Base-by-base conservation (phyloP, 805 yeast species). In the Wickerhamiella occidentalis region DNA sequence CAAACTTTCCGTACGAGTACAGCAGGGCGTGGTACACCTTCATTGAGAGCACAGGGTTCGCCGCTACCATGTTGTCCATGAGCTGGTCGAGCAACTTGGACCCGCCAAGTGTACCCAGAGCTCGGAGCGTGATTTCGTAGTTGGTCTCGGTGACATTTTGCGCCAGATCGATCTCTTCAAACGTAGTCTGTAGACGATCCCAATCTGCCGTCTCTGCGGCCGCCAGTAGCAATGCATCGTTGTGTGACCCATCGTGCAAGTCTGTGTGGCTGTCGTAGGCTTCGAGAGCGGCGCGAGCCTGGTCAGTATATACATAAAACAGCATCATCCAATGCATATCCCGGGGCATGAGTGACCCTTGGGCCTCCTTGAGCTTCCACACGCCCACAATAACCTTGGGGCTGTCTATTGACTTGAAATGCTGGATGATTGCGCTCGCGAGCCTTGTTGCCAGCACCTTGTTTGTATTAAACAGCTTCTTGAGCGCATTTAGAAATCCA, bases 101-200 rank as follows among this genome's bases (percentile, higher is more conserved):
- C 55, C 75, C 77, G 8, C 76, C 80, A 29, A 67, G 60, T 3
- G 58, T 54, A 0, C 84, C 79, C 52, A 83, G 64, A 0, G 82
- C 77, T 48, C 68, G 64, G 74, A 83, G 78, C 11, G 80, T 78
- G 15, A 77, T 72, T 3, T 74, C 69, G 59, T 82, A 82, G 55
- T 82, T 85, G 7, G 57, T 58, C 60, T 75, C 67, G 2, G 47
- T 30, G n/a, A 11, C 6, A 4, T 37, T 23, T 5, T 35, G 15
- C 19, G 67, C 70, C 25, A 56, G 36, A 5, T 40, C 30, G 2
- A 55, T 44, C 3, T 15, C 33, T 17, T 78, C 80, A 59, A 82
- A 81, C 44, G 74, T 74, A 11, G 63, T 55, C 60, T 78, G 81
- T 51, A 83, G 63, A 6, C 71, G 63, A 18, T 62, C 62, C 84